Percentiles rank a stretch among this genome's conserved stretches.
phyloP scores from a whole-genome alignment of 768 basidiomycete species.

The Trametes cinnabarina region DNA sequence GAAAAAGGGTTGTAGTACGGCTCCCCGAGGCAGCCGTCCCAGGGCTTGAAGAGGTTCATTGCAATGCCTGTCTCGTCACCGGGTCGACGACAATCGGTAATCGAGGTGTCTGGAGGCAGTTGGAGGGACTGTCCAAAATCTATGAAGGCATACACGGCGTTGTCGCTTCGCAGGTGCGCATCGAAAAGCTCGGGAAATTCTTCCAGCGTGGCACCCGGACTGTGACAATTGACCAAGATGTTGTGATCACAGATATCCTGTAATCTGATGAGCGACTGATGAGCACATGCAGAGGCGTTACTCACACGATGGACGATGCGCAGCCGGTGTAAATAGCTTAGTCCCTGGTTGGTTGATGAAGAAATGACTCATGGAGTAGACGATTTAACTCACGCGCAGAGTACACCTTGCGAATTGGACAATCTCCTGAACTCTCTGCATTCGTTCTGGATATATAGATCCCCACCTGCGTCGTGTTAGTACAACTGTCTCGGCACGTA shows the following conservation, averaged over 20 bases:
- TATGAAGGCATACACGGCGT: background rate
- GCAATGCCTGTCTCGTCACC: background rate
- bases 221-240: background rate
- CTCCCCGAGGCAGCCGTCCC: background rate
- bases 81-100: background rate
- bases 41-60: background rate
- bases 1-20: conserved; percentile 7
- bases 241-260: background rate
- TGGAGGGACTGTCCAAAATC: background rate
- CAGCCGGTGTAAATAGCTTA: background rate
- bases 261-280: background rate
- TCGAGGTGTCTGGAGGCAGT: background rate
- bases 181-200: background rate
- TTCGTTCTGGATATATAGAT: background rate
- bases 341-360: background rate
- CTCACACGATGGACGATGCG: background rate
- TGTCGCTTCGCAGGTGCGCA: background rate
- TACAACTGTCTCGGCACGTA: too few species aligned
- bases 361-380: too few species aligned
- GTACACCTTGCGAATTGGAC: background rate
- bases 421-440: background rate
- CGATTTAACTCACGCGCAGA: background rate
- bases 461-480: background rate
- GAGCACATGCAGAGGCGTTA: background rate
- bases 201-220: background rate